These are phyloP conservation scores for Fusarium chuoi DNA, from an alignment of 2,329 filamentous ascomycete genomes.

Conservation along the genomic window DNA sequence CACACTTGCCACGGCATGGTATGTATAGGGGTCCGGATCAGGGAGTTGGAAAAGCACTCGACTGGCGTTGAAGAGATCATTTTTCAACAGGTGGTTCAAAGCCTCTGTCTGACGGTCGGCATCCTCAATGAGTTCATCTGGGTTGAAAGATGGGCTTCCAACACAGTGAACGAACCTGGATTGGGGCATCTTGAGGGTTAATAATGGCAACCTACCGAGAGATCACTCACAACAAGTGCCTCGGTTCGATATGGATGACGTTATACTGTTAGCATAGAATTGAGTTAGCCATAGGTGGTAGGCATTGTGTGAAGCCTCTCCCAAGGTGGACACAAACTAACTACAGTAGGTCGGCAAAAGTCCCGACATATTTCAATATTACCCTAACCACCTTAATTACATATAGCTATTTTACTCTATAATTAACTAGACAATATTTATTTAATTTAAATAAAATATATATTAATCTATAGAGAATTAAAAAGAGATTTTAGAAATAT, in stretches of 20 bases:
- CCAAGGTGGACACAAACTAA: conserved; percentile 25
- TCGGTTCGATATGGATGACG: conserved; percentile 29
- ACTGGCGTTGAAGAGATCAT: conserved; percentile 59
- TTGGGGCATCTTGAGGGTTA: conserved; percentile 42
- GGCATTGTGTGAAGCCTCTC: conserved; percentile 3
- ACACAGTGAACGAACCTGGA: conserved; percentile 54
- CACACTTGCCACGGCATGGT: conserved; percentile 63
- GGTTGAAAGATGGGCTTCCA: conserved; percentile 57
- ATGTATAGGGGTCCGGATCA: conserved; percentile 58
- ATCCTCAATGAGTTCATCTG: conserved; percentile 54
- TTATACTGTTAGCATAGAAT: conserved; percentile 3
- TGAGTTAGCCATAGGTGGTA: neutral
- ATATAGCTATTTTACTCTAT: no score
- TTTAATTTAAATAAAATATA: no score
- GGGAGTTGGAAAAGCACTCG: conserved; percentile 57
- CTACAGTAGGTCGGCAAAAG: no score
- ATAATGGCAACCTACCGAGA: neutral
- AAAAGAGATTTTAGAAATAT: no score
- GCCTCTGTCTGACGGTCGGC: conserved; percentile 51
- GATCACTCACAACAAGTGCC: conserved; percentile 4
- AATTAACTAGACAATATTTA: no score
- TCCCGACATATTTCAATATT: no score
- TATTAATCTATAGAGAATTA: no score
- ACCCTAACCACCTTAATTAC: no score
- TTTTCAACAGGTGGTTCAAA: conserved; percentile 51